These are phyloP conservation scores for Stephanodiscus minutulus DNA, from an alignment of 108 stramenopile genomes.

Conservation along the genomic window DNA sequence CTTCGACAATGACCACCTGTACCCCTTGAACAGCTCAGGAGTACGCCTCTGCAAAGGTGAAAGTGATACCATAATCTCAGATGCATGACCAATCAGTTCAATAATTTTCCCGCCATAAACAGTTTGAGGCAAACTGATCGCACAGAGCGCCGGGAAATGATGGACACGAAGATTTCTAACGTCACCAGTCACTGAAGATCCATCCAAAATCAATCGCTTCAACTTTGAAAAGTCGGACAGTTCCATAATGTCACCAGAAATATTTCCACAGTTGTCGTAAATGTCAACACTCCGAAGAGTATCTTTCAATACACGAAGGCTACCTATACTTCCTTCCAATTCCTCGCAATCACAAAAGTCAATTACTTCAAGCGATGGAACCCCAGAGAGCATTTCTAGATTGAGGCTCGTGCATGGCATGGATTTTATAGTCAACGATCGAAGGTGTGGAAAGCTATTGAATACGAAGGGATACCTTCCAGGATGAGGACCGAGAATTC, in stretches of 20 bases:
- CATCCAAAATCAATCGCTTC: constrained; percentile 3
- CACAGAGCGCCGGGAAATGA: too few species aligned
- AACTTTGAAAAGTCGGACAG: constrained; percentile 6
- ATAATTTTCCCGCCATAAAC: background rate
- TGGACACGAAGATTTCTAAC: background rate
- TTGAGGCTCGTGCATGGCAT: constrained; percentile 2
- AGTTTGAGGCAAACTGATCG: too few species aligned
- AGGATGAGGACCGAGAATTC: background rate
- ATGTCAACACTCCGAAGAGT: background rate
- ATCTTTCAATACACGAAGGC: background rate
- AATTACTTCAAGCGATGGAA: too few species aligned
- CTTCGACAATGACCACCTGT: constrained; percentile 7
- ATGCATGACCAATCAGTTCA: background rate
- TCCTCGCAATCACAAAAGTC: too few species aligned
- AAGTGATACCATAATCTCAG: background rate
- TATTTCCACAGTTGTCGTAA: background rate
- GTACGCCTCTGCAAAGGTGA: background rate
- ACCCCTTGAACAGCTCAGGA: background rate
- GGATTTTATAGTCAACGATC: background rate
- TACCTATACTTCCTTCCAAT: background rate
- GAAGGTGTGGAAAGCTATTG: constrained; percentile 4
- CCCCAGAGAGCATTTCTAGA: background rate
- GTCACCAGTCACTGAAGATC: background rate
- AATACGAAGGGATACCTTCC: constrained; percentile 7
- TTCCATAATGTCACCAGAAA: constrained; percentile 7